A percentile compares a stretch with the other conserved stretches of the same genome.
Evolutionary conservation across 345 rosid genomes (phyloP).

Genomic region (Chamaenerion angustifolium): DNA sequence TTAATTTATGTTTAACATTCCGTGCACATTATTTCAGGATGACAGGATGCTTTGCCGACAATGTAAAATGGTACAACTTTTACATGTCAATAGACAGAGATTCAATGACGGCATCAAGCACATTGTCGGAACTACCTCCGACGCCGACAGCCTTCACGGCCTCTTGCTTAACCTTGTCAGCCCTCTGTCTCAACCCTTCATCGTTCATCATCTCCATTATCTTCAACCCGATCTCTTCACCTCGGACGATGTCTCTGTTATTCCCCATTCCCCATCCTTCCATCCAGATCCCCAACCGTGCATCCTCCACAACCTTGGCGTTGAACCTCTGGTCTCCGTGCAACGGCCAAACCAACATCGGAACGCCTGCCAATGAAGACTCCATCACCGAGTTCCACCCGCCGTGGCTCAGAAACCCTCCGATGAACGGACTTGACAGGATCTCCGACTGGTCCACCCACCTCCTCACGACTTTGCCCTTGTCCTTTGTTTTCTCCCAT

Average conservation of each 20-base stretch:
- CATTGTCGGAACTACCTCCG: slow-evolving; percentile 14
- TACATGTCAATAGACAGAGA: no score
- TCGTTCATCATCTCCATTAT: slow-evolving; percentile 20
- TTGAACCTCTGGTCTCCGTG: slow-evolving; percentile 30
- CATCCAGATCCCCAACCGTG: slow-evolving; percentile 17
- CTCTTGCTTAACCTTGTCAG: slow-evolving; percentile 13
- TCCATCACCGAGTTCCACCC: slow-evolving; percentile 33
- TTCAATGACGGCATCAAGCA: no score
- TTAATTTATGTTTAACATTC: no score
- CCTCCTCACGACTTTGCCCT: slow-evolving; percentile 20
- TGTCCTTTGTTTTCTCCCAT: slow-evolving; percentile 5
- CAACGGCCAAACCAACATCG: slow-evolving; percentile 18
- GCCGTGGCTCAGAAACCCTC: slow-evolving; percentile 18
- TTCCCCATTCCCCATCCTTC: slow-evolving; percentile 23
- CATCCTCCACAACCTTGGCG: slow-evolving; percentile 14
- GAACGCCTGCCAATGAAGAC: slow-evolving; percentile 21
- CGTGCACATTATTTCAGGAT: no score
- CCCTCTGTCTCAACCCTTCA: slow-evolving; percentile 12
- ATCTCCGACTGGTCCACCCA: slow-evolving; percentile 33
- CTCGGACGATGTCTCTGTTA: slow-evolving; percentile 11
- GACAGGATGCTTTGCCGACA: no score
- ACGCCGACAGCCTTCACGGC: slow-evolving; percentile 15
- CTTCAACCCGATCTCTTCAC: slow-evolving; percentile 21
- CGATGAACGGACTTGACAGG: slow-evolving; percentile 20
- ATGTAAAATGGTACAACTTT: no score